Base-by-base conservation (phyloP, 192 early-diverging fungal genomes). In the Mortierella antarctica region DNA sequence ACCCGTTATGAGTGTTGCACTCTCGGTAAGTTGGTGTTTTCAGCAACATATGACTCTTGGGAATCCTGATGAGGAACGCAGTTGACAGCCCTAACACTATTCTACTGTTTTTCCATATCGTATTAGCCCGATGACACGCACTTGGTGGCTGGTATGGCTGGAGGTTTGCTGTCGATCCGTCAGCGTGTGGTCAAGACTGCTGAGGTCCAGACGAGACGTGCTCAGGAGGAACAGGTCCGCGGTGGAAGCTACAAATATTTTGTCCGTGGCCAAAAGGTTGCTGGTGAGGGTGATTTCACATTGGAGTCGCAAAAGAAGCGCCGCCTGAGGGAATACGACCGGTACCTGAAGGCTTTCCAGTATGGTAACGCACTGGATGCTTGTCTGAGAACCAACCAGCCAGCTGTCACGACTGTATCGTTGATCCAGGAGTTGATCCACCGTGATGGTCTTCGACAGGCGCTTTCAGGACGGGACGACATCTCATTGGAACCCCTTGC, bases 131-230 rank as follows among this genome's bases (percentile, higher is more conserved):
- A 96, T 74, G 94, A 96, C 73, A 93, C 94, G 13, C 91, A 93
- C 65, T 83, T 99, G 63, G 95, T 91, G 0, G 95, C 94, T 21
- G 98, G 98, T 67, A 98, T 97, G 96, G 88, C 93, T 51, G 92
- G 89, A 46, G 96, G 98, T 45, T 84, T 95, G 46, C 86, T 99
- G 7, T 93, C 95, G 46, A 89, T 98, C 64, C 93, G 95, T 55
- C 91, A 93, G 63, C 89, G 97, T 56, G 86, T 89, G n/a, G 87
- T 93, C 17, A 92, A 95, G 69, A 89, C 92, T 42, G 86, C 88
- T 48, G 96, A 97, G 69, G 75, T 89, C 10, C 69, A 80, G 65
- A 77, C 86, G 62, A 58, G 83, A 18, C 79, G 60, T 6, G 56
- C 70, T 18, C 84, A 90, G 65, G 63, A 83, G 48, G 82, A 86